Base-by-base conservation (phyloP, 2,329 filamentous ascomycete species). In the Alternaria conjuncta region DNA sequence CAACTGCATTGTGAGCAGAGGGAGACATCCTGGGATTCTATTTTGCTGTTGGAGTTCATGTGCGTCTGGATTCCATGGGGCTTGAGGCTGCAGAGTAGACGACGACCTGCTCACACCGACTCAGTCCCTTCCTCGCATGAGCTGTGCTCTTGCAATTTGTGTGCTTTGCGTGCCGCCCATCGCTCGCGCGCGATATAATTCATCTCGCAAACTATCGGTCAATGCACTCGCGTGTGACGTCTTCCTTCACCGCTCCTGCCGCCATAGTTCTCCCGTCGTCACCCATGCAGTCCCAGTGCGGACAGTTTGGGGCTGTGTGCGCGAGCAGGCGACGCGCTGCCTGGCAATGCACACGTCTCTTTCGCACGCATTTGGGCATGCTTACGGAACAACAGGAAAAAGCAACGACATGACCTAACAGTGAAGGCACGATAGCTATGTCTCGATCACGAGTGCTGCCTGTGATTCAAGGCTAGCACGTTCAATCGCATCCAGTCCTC, bases 281-380 rank as follows among this genome's bases (percentile, higher is more conserved):
- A 41, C 36, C 36, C 36, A 41, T 41, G 36, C 36, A 18, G 36
- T 41, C 36, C 36, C 36, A 41, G n/a, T 41, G 36, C 36, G 36
- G 36, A 41, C 36, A 41, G 36, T 15, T 25, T 23, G 47, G 20
- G 66, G 64, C 64, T 64, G 63, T 65, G 65, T 59, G 61, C 30
- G 41, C 46, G 25, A 53, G 23, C 28, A 15, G 36, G n/a, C 44
- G n/a, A 36, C 13, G 21, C 47, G 56, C 20, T 60, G 49, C 60
- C 54, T 64, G 46, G 30, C 32, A 45, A 61, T 57, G 46, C 36
- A 30, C 13, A 36, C 43, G 13, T 20, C 51, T 26, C 25, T 15
- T 25, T n/a, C 47, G 45, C 26, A 41, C 45, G 30, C 55, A 46
- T 36, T 28, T 28, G 41, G 32, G 13, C 47, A 11, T 32, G 23